Evolutionary conservation across 2,329 filamentous ascomycete genomes (phyloP).

Genomic region (Monilinia vaccinii-corymbosi): DNA sequence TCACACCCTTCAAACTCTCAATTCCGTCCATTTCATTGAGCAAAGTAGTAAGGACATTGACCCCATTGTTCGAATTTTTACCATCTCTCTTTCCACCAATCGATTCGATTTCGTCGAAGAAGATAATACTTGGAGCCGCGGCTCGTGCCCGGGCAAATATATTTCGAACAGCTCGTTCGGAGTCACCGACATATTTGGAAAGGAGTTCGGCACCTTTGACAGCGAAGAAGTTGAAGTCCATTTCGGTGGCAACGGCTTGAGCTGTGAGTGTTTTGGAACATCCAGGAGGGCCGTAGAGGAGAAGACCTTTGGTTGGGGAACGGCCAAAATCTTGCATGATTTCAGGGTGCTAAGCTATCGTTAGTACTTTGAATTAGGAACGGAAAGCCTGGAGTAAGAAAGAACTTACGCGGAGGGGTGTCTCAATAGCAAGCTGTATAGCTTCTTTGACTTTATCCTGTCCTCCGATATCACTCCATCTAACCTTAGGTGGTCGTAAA

Average conservation of each 20-base stretch:
- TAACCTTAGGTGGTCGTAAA: conserved; percentile 75
- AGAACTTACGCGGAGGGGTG: conserved; percentile 23
- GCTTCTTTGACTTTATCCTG: conserved; percentile 64
- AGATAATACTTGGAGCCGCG: conserved; percentile 87
- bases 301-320: conserved; percentile 66
- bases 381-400: background rate
- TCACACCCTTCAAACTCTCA: conserved; percentile 70
- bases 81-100: conserved; percentile 48
- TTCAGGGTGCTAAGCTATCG: conserved; percentile 36
- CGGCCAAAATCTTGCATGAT: conserved; percentile 41
- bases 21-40: conserved; percentile 96
- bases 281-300: conserved; percentile 86
- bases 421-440: conserved; percentile 37
- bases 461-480: conserved; percentile 83
- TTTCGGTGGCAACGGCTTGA: conserved; percentile 84
- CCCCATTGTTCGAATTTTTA: conserved; percentile 40
- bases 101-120: conserved; percentile 93
- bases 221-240: conserved; percentile 85
- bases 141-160: conserved; percentile 78
- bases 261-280: conserved; percentile 92
- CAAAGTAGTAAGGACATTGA: conserved; percentile 82
- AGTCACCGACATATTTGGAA: conserved; percentile 96
- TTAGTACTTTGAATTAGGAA: conserved; percentile 3
- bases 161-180: conserved; percentile 74
- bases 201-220: conserved; percentile 90